phyloP scores from a whole-genome alignment of 106 monocot genomes.

The Posidonia australis region DNA sequence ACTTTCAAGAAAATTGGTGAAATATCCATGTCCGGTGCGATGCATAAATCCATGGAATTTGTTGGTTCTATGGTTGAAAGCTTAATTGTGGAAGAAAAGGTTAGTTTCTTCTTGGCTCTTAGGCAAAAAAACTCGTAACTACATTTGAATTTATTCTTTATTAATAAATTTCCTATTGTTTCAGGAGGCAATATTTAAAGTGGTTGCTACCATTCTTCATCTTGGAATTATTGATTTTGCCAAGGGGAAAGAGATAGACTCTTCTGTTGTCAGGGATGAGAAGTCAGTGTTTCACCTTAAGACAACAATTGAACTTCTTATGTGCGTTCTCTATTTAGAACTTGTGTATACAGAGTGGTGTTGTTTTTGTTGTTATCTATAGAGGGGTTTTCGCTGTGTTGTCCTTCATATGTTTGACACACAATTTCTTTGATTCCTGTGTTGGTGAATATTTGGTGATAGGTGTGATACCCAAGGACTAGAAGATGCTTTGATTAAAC shows the following conservation, averaged over 20 bases:
- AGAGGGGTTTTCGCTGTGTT: not conserved
- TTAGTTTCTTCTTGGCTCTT: constrained; percentile 2
- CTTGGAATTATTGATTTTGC: constrained; percentile 81
- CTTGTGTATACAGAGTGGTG: not conserved
- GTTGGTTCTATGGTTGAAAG: constrained; percentile 88
- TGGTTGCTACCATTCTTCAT: constrained; percentile 86
- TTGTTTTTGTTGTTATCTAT: not conserved
- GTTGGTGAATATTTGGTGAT: not conserved
- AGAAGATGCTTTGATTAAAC: constrained; percentile 70
- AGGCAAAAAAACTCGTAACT: not conserved
- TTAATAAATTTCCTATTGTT: not conserved
- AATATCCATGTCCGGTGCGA: too few relatives aligned
- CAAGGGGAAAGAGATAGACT: constrained; percentile 76
- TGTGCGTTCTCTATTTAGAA: constrained; percentile 20
- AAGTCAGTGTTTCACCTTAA: constrained; percentile 78
- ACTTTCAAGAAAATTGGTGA: too few relatives aligned
- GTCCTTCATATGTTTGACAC: not conserved
- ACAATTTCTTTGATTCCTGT: not conserved
- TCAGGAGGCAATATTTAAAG: constrained; percentile 88
- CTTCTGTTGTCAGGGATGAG: constrained; percentile 74
- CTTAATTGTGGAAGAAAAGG: constrained; percentile 73
- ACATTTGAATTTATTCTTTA: not conserved
- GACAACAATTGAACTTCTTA: constrained; percentile 60
- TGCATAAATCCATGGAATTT: too few relatives aligned
- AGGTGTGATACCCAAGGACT: constrained; percentile 76